Percentiles rank a stretch among this genome's conserved stretches.
These are phyloP conservation scores for Fraxinus quadrangulata DNA, from an alignment of 257 asterid species.

Conservation along the genomic window DNA sequence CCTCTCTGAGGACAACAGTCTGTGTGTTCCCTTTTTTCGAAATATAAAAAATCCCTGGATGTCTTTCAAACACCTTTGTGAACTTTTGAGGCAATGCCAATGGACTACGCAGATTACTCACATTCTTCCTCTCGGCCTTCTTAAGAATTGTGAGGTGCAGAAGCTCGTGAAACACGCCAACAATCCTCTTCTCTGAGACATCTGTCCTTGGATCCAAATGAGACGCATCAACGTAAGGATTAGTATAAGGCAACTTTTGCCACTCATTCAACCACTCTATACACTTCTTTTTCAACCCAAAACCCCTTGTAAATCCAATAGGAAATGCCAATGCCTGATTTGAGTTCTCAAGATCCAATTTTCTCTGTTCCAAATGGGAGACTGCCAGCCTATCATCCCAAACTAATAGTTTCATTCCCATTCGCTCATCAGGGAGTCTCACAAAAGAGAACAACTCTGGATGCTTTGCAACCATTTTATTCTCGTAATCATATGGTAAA, in stretches of 20 bases:
- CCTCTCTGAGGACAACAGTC: constrained; percentile 85
- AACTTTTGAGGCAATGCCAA: constrained; percentile 81
- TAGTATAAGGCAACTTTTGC: constrained; percentile 86
- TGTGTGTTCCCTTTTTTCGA: constrained; percentile 73
- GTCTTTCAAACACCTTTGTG: constrained; percentile 85
- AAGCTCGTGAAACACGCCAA: constrained; percentile 93
- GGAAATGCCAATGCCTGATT: constrained; percentile 58
- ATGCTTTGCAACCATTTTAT: constrained; percentile 37
- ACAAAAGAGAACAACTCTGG: constrained; percentile 57
- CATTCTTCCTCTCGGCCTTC: constrained; percentile 67
- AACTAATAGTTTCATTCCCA: constrained; percentile 56
- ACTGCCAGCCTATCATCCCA: constrained; percentile 66
- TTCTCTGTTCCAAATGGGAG: constrained; percentile 60
- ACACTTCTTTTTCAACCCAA: constrained; percentile 81
- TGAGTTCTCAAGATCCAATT: constrained; percentile 27
- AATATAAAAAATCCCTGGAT: constrained; percentile 83
- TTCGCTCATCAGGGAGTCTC: constrained; percentile 67
- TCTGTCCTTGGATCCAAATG: constrained; percentile 84
- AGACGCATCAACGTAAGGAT: constrained; percentile 67
- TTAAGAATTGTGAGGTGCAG: constrained; percentile 65
- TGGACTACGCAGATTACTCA: constrained; percentile 77
- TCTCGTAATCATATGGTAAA: constrained; percentile 63
- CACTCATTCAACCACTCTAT: constrained; percentile 90
- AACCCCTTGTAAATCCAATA: constrained; percentile 78
- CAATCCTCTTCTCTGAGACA: constrained; percentile 83